Evolutionary conservation across 345 rosid genomes (phyloP), one percentile per base, ranked within the genome.

Genomic region (Acer campestre): DNA sequence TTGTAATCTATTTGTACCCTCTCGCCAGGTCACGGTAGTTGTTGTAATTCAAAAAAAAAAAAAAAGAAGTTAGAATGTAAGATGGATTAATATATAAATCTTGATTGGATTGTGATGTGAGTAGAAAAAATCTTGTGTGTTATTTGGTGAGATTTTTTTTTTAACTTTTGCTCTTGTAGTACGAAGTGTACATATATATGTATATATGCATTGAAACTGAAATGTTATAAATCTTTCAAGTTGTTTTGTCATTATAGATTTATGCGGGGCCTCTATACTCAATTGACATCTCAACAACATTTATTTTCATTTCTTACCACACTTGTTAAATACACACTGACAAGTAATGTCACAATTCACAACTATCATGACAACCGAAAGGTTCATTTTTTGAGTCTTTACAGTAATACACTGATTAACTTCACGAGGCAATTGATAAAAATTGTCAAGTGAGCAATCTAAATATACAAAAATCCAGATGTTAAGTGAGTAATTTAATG

Each of bases 211-310:
- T 71, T 29, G 55, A 51, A 70, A 5, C 62, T 4, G 10, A 27
- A 53, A 10, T 55, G 18, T 35, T 6, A 16, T 13, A 61, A 59
- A 78, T 78, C 78, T 77, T n/a, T 14, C 6, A 4, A 11, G 42
- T 23, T 63, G 78, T 75, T 75, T 62, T 29, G 38, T 75, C 83
- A 68, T 38, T 46, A 51, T 46, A 51, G 78, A 78, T 62, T 69
- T n/a, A 17, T 10, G 74, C 0, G 77, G 69, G 83, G 67, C 61
- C 75, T 22, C 0, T 1, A 8, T 20, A 61, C 4, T 16, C 58
- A 59, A 59, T 42, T 71, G 87, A 85, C 79, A 40, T 85, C 31
- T 71, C 79, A 85, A 78, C 85, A 1, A 75, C 66, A 73, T 42
- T 4, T 17, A 68, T 58, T 14, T 48, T 31, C 10, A 40, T 10